phyloP scores from a whole-genome alignment of 2,329 filamentous ascomycete genomes.

The Penicillium frequentans region DNA sequence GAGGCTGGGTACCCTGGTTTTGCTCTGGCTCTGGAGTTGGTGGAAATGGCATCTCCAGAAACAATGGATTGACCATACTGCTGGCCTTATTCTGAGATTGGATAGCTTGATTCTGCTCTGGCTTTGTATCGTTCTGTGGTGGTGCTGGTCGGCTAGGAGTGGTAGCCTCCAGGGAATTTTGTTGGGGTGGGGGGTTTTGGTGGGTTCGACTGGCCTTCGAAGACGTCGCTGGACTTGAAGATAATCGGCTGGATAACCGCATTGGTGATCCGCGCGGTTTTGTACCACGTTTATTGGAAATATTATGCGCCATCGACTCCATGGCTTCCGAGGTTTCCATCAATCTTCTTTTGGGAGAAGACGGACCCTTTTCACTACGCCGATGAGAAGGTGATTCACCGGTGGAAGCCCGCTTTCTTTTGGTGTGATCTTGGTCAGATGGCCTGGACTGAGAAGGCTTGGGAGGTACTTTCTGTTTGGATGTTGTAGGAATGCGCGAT shows the following conservation, averaged over 20 bases:
- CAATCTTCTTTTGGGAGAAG: conserved; percentile 12
- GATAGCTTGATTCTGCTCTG: not conserved
- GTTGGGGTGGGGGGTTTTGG: not conserved
- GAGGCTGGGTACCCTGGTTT: not conserved
- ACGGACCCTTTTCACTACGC: not conserved
- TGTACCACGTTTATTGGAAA: not conserved
- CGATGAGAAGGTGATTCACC: not conserved
- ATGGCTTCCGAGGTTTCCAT: not conserved
- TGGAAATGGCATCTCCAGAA: not conserved
- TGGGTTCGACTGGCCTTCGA: not conserved
- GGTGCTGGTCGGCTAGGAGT: not conserved
- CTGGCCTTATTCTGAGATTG: not conserved
- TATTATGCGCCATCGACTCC: not conserved
- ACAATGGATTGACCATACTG: not conserved
- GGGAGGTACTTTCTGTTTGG: not conserved
- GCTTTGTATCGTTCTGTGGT: not conserved
- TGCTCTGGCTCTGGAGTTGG: not conserved
- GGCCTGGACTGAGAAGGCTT: not conserved
- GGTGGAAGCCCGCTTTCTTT: conserved; percentile 24
- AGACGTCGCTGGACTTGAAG: not conserved
- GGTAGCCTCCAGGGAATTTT: not conserved
- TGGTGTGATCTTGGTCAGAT: conserved; percentile 4
- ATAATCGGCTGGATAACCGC: not conserved
- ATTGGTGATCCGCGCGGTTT: not conserved
- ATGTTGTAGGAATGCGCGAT: not conserved